phyloP scores from a whole-genome alignment of 1,139 yeast genomes.

The Hansenula sp. region DNA sequence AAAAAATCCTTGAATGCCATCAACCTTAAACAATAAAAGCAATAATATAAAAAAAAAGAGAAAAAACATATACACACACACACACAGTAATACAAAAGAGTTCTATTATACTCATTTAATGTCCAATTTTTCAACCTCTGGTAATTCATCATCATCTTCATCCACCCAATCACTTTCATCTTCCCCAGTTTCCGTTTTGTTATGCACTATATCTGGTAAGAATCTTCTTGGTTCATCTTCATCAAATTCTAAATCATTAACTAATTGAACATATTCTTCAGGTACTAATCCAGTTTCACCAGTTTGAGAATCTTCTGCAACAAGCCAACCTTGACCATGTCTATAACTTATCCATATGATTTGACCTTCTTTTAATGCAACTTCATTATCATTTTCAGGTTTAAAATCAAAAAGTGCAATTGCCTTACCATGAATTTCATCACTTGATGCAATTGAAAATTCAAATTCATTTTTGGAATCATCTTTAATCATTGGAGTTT shows the following conservation, averaged over 20 bases:
- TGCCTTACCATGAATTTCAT: conserved; percentile 55
- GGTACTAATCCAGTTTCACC: conserved; percentile 94
- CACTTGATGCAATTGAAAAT: conserved; percentile 27
- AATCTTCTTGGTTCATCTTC: conserved; percentile 45
- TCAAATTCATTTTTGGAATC: conserved; percentile 27
- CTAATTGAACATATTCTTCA: conserved; percentile 80
- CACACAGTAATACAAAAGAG: not conserved
- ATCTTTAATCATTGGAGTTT: conserved; percentile 23
- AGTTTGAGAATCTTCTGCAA: conserved; percentile 76
- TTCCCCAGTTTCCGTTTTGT: conserved; percentile 10
- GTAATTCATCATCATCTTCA: conserved; percentile 21
- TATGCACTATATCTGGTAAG: conserved; percentile 32
- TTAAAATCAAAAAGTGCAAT: conserved; percentile 83
- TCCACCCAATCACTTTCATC: conserved; percentile 36
- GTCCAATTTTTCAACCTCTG: conserved; percentile 8
- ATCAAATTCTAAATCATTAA: conserved; percentile 27
- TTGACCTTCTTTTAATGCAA: conserved; percentile 76
- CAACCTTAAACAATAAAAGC: not conserved
- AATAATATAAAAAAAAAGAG: not conserved
- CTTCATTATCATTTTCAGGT: conserved; percentile 94
- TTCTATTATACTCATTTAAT: conserved; percentile 6
- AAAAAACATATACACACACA: not conserved
- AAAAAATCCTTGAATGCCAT: not conserved
- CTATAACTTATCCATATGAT: conserved; percentile 80
- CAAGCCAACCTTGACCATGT: conserved; percentile 98